phyloP scores from a whole-genome alignment of 1,284 basidiomycete species.

The Cutaneotrichosporon cavernicola region DNA sequence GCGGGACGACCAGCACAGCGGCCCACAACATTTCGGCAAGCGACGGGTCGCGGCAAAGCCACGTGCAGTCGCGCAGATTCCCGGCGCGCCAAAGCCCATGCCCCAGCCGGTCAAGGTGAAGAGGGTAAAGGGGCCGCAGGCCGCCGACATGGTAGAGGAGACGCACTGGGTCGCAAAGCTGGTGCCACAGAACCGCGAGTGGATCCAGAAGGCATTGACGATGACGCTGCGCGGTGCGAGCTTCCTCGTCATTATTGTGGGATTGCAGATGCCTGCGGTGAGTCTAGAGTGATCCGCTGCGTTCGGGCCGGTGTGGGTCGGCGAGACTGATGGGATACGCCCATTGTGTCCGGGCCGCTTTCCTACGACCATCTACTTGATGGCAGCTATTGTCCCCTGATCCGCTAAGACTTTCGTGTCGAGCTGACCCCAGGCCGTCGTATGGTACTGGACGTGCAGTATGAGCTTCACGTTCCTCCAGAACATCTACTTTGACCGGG shows the following conservation, averaged over 20 bases:
- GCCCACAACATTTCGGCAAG: background rate
- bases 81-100: background rate
- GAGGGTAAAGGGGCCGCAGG: background rate
- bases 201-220: conserved; percentile 3
- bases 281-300: background rate
- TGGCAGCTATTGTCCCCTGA: background rate
- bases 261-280: conserved; percentile 9
- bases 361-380: conserved; percentile 6
- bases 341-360: background rate
- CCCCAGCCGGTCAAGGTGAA: background rate
- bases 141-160: conserved; percentile 4
- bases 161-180: background rate
- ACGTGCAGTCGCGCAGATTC: background rate
- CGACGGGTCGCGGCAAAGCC: background rate
- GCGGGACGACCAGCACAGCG: background rate
- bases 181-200: conserved; percentile 4
- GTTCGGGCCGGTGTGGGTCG: background rate
- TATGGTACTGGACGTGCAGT: conserved; percentile 58
- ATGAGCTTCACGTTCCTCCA: conserved; percentile 56
- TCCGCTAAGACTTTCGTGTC: background rate
- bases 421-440: conserved; percentile 50
- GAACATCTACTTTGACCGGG: conserved; percentile 29
- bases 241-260: conserved; percentile 4
- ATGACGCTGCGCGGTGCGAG: background rate
- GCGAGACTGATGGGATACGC: background rate